Conservation (phyloP, 306 rosid genomes). For the Glycine tomentella region DNA sequence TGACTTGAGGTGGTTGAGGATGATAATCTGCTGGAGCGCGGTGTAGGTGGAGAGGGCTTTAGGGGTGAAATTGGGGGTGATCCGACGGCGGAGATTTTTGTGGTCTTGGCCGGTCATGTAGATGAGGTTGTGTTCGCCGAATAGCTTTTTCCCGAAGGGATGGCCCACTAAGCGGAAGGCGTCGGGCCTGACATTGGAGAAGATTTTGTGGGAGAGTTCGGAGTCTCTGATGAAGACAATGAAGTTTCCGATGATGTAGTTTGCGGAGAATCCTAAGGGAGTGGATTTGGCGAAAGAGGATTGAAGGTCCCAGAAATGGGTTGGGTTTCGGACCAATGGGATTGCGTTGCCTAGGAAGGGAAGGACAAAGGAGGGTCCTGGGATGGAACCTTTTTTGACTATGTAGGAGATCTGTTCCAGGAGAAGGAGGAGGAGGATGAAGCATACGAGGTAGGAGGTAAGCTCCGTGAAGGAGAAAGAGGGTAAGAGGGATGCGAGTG, state of each 20-base stretch:
- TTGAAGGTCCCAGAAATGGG: constrained; percentile 79
- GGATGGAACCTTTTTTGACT: constrained; percentile 55
- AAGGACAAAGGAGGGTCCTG: constrained; percentile 68
- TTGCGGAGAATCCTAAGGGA: constrained; percentile 60
- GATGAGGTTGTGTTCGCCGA: constrained; percentile 88
- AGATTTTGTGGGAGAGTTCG: constrained; percentile 79
- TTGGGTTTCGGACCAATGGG: constrained; percentile 66
- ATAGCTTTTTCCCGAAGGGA: constrained; percentile 90
- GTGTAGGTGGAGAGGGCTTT: constrained; percentile 81
- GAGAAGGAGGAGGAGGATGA: constrained; percentile 55
- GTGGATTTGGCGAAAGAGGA: constrained; percentile 64
- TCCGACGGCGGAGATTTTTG: constrained; percentile 87
- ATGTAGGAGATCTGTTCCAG: constrained; percentile 76
- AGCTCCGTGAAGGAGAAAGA: constrained; percentile 26
- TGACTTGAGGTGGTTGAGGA: constrained; percentile 64
- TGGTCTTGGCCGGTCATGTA: constrained; percentile 86
- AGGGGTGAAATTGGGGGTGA: constrained; percentile 84
- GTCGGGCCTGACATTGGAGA: constrained; percentile 81
- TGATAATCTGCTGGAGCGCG: constrained; percentile 72
- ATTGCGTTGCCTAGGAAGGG: constrained; percentile 85
- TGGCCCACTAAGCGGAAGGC: constrained; percentile 84
- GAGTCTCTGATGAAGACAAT: constrained; percentile 79
- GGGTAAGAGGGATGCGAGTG: not conserved
- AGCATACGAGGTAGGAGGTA: constrained; percentile 52
- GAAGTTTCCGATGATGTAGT: constrained; percentile 83